phyloP scores from a whole-genome alignment of 1,284 basidiomycete species.

The Mycena citricolor region DNA sequence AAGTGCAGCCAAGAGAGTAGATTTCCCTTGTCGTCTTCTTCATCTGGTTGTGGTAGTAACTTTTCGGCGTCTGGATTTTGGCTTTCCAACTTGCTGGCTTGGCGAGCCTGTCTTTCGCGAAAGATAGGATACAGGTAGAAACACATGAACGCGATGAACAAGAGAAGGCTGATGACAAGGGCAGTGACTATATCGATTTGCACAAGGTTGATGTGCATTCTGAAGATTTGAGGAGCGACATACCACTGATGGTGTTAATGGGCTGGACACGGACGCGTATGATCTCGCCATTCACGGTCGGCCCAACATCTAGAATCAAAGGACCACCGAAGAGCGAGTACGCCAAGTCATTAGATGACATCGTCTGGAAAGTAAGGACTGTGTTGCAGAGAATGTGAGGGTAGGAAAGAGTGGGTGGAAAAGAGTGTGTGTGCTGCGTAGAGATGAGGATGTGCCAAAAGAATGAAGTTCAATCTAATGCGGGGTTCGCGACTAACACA shows the following conservation, averaged over 20 bases:
- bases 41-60: conserved; percentile 5
- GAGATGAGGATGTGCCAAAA: too few relatives aligned
- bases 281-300: conserved; percentile 21
- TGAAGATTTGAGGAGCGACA: neutral
- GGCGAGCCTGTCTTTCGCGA: conserved; percentile 7
- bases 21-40: conserved; percentile 17
- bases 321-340: conserved; percentile 22
- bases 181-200: conserved; percentile 15
- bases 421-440: neutral
- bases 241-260: conserved; percentile 22
- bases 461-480: too few relatives aligned
- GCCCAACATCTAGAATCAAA: conserved; percentile 22
- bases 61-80: conserved; percentile 15
- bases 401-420: conserved; percentile 7
- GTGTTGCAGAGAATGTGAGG: conserved; percentile 15
- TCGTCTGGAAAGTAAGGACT: conserved; percentile 18
- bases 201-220: neutral
- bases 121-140: conserved; percentile 20
- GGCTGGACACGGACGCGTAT: conserved; percentile 22
- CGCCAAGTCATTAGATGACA: conserved; percentile 10
- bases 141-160: conserved; percentile 20
- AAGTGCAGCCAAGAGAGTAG: conserved; percentile 22
- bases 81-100: neutral
- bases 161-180: conserved; percentile 20
- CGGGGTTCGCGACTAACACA: too few relatives aligned